These are phyloP conservation scores for Solanum peruvianum DNA, from an alignment of 257 asterid genomes.

Conservation along the genomic window DNA sequence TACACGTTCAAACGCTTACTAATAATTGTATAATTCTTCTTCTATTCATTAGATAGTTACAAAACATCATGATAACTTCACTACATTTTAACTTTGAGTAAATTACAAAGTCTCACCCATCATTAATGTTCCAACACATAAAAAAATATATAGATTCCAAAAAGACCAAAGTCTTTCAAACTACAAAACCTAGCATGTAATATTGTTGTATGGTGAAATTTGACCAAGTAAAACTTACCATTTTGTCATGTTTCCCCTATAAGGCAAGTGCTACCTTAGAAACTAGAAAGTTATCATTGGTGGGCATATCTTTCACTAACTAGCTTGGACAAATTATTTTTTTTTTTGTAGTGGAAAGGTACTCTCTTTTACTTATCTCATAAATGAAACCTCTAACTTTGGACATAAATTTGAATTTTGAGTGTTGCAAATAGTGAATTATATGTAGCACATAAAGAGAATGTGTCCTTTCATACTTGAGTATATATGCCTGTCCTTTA, in stretches of 20 bases:
- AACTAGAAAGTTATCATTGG: neutral
- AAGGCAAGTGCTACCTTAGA: neutral
- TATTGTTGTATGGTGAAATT: neutral
- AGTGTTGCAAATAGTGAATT: neutral
- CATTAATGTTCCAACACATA: neutral
- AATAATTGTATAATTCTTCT: neutral
- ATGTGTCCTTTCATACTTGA: neutral
- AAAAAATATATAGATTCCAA: neutral
- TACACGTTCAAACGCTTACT: neutral
- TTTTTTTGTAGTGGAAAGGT: neutral
- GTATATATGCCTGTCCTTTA: neutral
- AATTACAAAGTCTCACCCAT: neutral
- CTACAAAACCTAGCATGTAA: neutral
- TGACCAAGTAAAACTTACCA: neutral
- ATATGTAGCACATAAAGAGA: neutral
- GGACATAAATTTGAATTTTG: neutral
- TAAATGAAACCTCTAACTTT: neutral
- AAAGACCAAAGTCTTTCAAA: neutral
- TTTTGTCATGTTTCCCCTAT: neutral
- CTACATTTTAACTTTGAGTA: neutral
- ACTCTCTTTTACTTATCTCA: neutral
- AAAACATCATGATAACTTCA: neutral
- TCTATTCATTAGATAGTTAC: neutral
- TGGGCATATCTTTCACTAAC: constrained; percentile 3
- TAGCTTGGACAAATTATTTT: neutral